Evolutionary conservation across 2,329 filamentous ascomycete genomes (phyloP).

Genomic region (Penicillium sp.): DNA sequence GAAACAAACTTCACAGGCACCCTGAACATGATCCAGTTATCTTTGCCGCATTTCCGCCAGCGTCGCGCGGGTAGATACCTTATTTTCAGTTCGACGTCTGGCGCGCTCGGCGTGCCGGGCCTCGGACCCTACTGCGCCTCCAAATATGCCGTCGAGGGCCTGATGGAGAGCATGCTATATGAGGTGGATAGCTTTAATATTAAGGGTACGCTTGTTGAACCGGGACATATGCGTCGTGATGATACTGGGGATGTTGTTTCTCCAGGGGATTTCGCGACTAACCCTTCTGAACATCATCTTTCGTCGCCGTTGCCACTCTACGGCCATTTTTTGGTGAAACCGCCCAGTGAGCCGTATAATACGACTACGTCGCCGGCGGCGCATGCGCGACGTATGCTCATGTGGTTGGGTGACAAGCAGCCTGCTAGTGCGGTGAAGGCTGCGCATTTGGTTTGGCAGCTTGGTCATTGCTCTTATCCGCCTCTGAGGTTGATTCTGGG

Average conservation of each 20-base stretch:
- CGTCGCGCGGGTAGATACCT: slow-evolving; percentile 77
- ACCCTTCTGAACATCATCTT: slow-evolving; percentile 30
- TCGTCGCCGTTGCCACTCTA: slow-evolving; percentile 68
- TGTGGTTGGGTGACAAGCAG: slow-evolving; percentile 90
- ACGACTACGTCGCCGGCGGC: slow-evolving; percentile 75
- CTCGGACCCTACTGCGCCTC: slow-evolving; percentile 93
- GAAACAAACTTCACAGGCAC: slow-evolving; percentile 98
- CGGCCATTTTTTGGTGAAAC: slow-evolving; percentile 89
- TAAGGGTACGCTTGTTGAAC: slow-evolving; percentile 89
- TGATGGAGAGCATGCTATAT: slow-evolving; percentile 96
- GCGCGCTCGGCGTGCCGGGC: slow-evolving; percentile 88
- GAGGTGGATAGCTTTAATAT: slow-evolving; percentile 90
- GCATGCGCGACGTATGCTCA: slow-evolving; percentile 85
- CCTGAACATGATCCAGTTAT: slow-evolving; percentile 85
- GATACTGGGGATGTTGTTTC: slow-evolving; percentile 48
- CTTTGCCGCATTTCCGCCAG: slow-evolving; percentile 80
- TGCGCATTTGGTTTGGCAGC: slow-evolving; percentile 88
- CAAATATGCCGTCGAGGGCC: slow-evolving; percentile 92
- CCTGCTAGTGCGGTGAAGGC: slow-evolving; percentile 91
- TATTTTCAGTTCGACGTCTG: slow-evolving; percentile 90
- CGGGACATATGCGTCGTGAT: slow-evolving; percentile 82
- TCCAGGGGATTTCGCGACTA: background rate
- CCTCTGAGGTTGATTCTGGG: slow-evolving; percentile 83
- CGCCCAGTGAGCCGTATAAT: slow-evolving; percentile 76
- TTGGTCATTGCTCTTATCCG: slow-evolving; percentile 92